These are phyloP conservation scores for Sporothrix variecibatus DNA, from an alignment of 2,329 filamentous ascomycete genomes.

Conservation along the genomic window DNA sequence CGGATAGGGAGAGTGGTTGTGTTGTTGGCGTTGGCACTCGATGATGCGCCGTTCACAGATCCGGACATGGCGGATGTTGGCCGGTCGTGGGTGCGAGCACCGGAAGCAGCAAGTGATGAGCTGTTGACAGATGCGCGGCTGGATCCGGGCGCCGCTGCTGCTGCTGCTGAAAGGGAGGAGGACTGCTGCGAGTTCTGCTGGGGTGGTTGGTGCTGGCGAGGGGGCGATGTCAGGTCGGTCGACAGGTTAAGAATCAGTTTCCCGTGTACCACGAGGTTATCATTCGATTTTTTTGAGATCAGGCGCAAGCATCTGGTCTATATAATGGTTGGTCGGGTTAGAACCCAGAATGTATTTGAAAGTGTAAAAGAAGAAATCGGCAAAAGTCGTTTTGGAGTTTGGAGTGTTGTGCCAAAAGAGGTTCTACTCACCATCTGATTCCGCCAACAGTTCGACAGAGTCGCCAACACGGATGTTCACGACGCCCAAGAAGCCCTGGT, in stretches of 20 bases:
- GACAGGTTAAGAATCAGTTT: slow-evolving; percentile 97
- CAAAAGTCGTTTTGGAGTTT: neutral
- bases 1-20: slow-evolving; percentile 46
- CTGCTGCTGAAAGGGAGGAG: slow-evolving; percentile 41
- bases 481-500: slow-evolving; percentile 95
- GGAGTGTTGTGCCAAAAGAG: slow-evolving; percentile 30
- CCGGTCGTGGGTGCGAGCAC: slow-evolving; percentile 49
- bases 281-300: slow-evolving; percentile 98
- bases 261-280: slow-evolving; percentile 95
- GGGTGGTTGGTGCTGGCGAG: slow-evolving; percentile 46
- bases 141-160: slow-evolving; percentile 44
- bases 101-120: slow-evolving; percentile 49
- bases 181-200: slow-evolving; percentile 27
- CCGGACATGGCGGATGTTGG: slow-evolving; percentile 57
- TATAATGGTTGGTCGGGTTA: slow-evolving; percentile 37
- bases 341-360: slow-evolving; percentile 29
- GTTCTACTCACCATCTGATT: slow-evolving; percentile 75
- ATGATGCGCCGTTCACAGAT: slow-evolving; percentile 44
- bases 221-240: slow-evolving; percentile 77
- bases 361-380: neutral
- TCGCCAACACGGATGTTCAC: slow-evolving; percentile 96
- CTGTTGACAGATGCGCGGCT: slow-evolving; percentile 35
- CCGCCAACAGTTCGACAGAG: slow-evolving; percentile 85
- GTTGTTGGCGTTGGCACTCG: slow-evolving; percentile 44
- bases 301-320: slow-evolving; percentile 97